Conservation (phyloP, 2,329 filamentous ascomycete species). For the Calycina herbarum region DNA sequence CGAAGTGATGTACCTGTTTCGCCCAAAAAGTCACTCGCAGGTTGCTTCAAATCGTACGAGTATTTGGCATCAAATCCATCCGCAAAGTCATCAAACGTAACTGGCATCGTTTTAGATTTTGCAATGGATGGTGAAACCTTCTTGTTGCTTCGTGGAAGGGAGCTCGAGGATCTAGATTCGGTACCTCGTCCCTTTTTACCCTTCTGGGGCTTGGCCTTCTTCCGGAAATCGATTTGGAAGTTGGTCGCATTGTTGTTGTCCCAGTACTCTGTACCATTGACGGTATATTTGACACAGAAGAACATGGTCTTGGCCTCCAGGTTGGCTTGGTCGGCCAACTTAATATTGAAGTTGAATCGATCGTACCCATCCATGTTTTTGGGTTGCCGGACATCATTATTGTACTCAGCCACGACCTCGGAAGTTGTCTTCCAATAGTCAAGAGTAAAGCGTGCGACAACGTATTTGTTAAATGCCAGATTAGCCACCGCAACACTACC, state of each 20-base stretch:
- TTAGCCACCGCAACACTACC: constrained; percentile 86
- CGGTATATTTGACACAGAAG: constrained; percentile 85
- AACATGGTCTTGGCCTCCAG: constrained; percentile 90
- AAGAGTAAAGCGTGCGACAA: constrained; percentile 91
- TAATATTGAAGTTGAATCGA: constrained; percentile 92
- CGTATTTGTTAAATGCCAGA: constrained; percentile 82
- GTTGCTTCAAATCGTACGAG: constrained; percentile 57
- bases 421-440: constrained; percentile 99
- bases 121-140: constrained; percentile 46
- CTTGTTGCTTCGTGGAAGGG: constrained; percentile 68
- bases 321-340: constrained; percentile 85
- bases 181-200: constrained; percentile 56
- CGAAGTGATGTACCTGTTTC: constrained; percentile 62
- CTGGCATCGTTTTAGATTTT: constrained; percentile 52
- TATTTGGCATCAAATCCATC: constrained; percentile 49
- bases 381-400: constrained; percentile 71
- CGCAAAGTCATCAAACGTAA: constrained; percentile 69
- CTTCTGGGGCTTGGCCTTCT: constrained; percentile 66
- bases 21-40: constrained; percentile 62
- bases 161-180: constrained; percentile 49
- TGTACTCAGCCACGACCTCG: constrained; percentile 87
- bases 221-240: constrained; percentile 91
- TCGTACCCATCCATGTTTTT: constrained; percentile 70
- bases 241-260: constrained; percentile 88
- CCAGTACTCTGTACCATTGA: constrained; percentile 86